These are phyloP conservation scores for Candida oleophila DNA, from an alignment of 805 yeast species.

Conservation along the genomic window DNA sequence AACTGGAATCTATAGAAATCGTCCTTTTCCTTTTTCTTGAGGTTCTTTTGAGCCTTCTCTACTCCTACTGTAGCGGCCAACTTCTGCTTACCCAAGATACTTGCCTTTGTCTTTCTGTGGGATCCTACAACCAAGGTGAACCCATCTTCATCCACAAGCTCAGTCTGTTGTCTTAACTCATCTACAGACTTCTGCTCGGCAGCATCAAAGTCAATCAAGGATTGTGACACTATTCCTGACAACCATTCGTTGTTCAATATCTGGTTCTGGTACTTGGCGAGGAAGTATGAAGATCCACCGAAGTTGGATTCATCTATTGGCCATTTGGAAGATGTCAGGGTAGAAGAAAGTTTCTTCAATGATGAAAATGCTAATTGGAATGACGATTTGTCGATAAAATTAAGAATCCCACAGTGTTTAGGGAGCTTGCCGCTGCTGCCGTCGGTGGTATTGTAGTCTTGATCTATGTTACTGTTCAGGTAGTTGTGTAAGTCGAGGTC, in stretches of 20 bases:
- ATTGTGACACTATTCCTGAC: constrained; percentile 54
- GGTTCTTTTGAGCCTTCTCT: constrained; percentile 45
- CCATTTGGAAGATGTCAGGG: constrained; percentile 32
- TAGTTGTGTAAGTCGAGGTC: constrained; percentile 41
- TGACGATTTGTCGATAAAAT: constrained; percentile 71
- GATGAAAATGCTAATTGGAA: constrained; percentile 62
- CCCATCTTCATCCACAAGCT: constrained; percentile 87
- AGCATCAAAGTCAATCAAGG: constrained; percentile 65
- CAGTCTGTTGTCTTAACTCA: constrained; percentile 52
- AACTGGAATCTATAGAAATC: constrained; percentile 97
- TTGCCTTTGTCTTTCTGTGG: constrained; percentile 77
- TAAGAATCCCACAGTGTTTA: constrained; percentile 69
- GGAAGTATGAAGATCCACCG: constrained; percentile 44
- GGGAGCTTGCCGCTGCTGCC: constrained; percentile 52
- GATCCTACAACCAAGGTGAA: constrained; percentile 87
- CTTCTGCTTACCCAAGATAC: constrained; percentile 58
- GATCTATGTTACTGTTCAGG: constrained; percentile 10
- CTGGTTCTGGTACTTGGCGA: constrained; percentile 30
- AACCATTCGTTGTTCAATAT: constrained; percentile 51
- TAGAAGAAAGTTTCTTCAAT: constrained; percentile 49
- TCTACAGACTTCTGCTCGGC: constrained; percentile 65
- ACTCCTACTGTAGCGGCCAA: constrained; percentile 35
- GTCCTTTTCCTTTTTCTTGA: constrained; percentile 72
- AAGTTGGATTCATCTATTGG: constrained; percentile 21
- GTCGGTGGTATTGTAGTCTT: constrained; percentile 23